Evolutionary conservation across 352 stramenopile species (phyloP).

Genomic region (Globisporangium spiculum): DNA sequence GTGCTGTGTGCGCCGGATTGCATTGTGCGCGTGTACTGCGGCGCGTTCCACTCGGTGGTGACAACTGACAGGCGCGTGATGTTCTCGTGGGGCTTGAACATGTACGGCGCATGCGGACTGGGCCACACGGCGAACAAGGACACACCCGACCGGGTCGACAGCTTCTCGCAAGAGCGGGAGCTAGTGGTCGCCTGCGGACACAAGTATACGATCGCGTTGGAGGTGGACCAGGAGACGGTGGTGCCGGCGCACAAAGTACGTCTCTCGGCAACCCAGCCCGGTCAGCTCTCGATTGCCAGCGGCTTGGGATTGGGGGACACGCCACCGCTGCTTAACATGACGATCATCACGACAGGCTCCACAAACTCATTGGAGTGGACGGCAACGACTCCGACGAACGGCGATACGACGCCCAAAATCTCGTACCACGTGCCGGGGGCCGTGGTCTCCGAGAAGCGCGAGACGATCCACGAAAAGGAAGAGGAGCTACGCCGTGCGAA

Average conservation of each 20-base stretch:
- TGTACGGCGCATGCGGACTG: slow-evolving; percentile 75
- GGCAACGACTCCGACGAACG: slow-evolving; percentile 14
- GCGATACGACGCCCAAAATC: slow-evolving; percentile 10
- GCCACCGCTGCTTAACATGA: slow-evolving; percentile 16
- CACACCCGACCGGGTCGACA: slow-evolving; percentile 70
- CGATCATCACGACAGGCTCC: slow-evolving; percentile 8
- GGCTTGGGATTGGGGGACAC: neutral
- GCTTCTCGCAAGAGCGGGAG: slow-evolving; percentile 53
- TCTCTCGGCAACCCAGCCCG: slow-evolving; percentile 12
- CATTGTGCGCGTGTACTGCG: slow-evolving; percentile 63
- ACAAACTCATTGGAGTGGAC: slow-evolving; percentile 13
- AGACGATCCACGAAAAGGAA: slow-evolving; percentile 73
- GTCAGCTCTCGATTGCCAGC: slow-evolving; percentile 2
- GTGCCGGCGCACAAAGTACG: slow-evolving; percentile 14
- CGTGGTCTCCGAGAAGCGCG: slow-evolving; percentile 20
- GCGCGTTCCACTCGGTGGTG: slow-evolving; percentile 76
- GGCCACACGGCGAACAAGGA: slow-evolving; percentile 82
- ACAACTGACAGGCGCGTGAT: slow-evolving; percentile 61
- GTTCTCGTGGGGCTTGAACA: slow-evolving; percentile 80
- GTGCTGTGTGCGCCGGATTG: slow-evolving; percentile 46
- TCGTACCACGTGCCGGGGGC: slow-evolving; percentile 1
- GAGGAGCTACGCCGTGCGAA: slow-evolving; percentile 79
- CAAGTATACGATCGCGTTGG: slow-evolving; percentile 78
- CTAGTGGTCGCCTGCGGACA: slow-evolving; percentile 70
- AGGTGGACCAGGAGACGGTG: slow-evolving; percentile 32